These are phyloP conservation scores for Tothia fuscella DNA, from an alignment of 2,329 filamentous ascomycete species.

Conservation along the genomic window DNA sequence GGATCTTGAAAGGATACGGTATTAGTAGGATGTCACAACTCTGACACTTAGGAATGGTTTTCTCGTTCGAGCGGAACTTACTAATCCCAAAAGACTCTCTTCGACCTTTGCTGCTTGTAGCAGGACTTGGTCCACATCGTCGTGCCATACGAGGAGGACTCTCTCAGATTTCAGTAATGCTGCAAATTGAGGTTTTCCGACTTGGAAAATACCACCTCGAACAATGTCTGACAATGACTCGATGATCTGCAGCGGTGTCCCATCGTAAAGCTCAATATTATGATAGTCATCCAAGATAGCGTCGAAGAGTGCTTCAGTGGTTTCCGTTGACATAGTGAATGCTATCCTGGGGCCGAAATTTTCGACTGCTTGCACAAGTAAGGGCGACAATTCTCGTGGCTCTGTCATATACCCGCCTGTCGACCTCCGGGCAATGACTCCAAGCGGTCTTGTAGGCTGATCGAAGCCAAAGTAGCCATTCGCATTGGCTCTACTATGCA, in stretches of 20 bases:
- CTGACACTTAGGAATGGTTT: too few relatives aligned
- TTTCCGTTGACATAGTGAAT: constrained; percentile 38
- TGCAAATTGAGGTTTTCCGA: constrained; percentile 28
- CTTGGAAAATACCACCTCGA: constrained; percentile 18
- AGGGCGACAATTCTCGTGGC: too few relatives aligned
- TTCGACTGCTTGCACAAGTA: too few relatives aligned
- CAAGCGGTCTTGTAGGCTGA: too few relatives aligned
- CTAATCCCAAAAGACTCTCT: constrained; percentile 5
- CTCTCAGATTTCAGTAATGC: constrained; percentile 31
- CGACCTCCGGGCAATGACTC: too few relatives aligned
- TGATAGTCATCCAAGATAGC: constrained; percentile 28
- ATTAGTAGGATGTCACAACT: neutral
- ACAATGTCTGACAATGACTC: constrained; percentile 31
- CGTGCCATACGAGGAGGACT: constrained; percentile 33
- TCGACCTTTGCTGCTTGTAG: constrained; percentile 23
- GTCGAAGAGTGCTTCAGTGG: constrained; percentile 34
- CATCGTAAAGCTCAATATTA: constrained; percentile 27
- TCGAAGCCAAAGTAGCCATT: too few relatives aligned
- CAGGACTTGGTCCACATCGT: constrained; percentile 30
- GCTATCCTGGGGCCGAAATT: too few relatives aligned
- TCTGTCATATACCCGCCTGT: too few relatives aligned
- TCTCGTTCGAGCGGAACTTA: too few relatives aligned
- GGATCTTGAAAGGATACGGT: neutral
- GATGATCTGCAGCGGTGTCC: constrained; percentile 34
- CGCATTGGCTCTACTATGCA: too few relatives aligned